A percentile compares a stretch with the other conserved stretches of the same genome.
These are phyloP conservation scores for Umbelopsis ramanniana DNA, from an alignment of 192 early-diverging fungal genomes.

Conservation along the genomic window DNA sequence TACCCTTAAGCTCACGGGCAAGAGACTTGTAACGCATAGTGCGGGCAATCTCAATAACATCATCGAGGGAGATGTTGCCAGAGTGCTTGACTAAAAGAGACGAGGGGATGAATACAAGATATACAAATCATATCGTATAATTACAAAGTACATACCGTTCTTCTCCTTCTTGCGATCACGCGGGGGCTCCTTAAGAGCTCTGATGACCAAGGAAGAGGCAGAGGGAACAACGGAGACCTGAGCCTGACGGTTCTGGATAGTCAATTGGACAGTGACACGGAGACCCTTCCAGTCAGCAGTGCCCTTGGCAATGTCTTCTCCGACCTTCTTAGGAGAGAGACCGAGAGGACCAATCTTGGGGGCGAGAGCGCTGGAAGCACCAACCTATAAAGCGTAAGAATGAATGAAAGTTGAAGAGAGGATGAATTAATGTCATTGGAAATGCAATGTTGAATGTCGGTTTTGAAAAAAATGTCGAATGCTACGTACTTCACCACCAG, in stretches of 20 bases:
- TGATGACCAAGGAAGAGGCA: conserved; percentile 96
- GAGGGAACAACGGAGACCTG: conserved; percentile 94
- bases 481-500: conserved; percentile 80
- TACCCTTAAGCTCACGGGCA: conserved; percentile 92
- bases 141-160: conserved; percentile 65
- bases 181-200: conserved; percentile 95
- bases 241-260: conserved; percentile 99
- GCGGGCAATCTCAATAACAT: conserved; percentile 95
- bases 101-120: neutral
- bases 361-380: conserved; percentile 94
- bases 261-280: conserved; percentile 96
- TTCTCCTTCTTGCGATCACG: conserved; percentile 99
- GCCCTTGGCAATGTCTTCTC: conserved; percentile 99
- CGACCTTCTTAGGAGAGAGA: conserved; percentile 99
- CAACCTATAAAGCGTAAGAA: conserved; percentile 57
- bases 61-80: conserved; percentile 94
- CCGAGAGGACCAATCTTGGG: conserved; percentile 99
- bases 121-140: neutral
- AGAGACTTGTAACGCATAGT: conserved; percentile 95
- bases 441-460: conserved; percentile 9
- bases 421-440: too few species aligned
- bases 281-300: conserved; percentile 99
- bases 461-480: neutral
- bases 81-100: conserved; percentile 74
- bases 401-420: neutral